A percentile compares a stretch with the other conserved stretches of the same genome.
Conservation (phyloP, 75 land plant species). For the Larix kaempferi region DNA sequence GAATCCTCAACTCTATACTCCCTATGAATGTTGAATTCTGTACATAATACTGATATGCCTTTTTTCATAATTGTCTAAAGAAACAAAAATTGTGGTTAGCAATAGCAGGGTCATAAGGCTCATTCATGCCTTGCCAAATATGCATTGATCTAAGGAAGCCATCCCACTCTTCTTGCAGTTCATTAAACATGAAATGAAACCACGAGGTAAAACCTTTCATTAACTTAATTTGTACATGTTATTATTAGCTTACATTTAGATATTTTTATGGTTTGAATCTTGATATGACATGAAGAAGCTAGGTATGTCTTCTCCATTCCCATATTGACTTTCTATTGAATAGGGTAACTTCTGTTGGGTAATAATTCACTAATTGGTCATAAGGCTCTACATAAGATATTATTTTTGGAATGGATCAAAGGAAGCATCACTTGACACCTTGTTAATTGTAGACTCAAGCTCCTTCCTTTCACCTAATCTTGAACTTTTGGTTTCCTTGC, state of each 20-base stretch:
- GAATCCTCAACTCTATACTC: too few species aligned
- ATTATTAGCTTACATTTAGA: slow-evolving; percentile 32
- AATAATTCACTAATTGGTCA: slow-evolving; percentile 93
- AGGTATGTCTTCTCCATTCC: slow-evolving; percentile 29
- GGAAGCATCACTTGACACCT: slow-evolving; percentile 66
- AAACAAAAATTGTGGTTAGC: too few species aligned
- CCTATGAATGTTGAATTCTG: too few species aligned
- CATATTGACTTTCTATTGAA: slow-evolving; percentile 18
- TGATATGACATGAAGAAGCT: slow-evolving; percentile 57
- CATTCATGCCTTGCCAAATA: too few species aligned
- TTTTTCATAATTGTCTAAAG: too few species aligned
- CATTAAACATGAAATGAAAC: too few species aligned
- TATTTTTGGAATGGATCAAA: slow-evolving; percentile 83
- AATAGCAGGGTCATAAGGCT: too few species aligned
- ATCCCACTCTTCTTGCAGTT: too few species aligned
- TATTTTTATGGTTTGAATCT: slow-evolving; percentile 43
- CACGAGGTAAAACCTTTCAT: too few species aligned
- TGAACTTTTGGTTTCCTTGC: slow-evolving; percentile 50
- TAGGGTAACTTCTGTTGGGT: slow-evolving; percentile 67
- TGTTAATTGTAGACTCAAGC: slow-evolving; percentile 75
- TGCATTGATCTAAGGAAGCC: too few species aligned
- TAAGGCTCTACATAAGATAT: slow-evolving; percentile 75
- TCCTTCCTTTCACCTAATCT: slow-evolving; percentile 93
- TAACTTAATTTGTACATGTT: too few species aligned
- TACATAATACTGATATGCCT: too few species aligned